Base-by-base conservation (phyloP, 306 rosid species). In the Leucaena leucocephala region DNA sequence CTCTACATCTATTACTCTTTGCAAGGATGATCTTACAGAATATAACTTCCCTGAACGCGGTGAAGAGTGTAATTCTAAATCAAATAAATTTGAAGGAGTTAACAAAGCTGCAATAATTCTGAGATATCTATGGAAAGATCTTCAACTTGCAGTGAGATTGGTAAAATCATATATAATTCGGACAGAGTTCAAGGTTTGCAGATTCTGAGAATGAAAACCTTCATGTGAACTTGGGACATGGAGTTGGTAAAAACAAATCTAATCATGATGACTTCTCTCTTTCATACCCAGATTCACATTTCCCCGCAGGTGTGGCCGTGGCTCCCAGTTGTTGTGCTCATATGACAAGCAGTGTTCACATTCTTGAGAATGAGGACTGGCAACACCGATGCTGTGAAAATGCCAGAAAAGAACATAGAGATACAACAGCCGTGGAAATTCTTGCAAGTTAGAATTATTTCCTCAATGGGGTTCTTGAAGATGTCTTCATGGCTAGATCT, bases 391-490 rank as follows among this genome's bases (percentile, higher is more conserved):
- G 81, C 61, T 88, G 78, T 78, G 86, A 84, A 76, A 83, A 72
- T 49, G 77, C 78, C 59, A n/a, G 68, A 39, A 76, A 81, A 74
- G 77, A 79, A 74, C 63, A 39, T 71, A 78, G 76, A 55, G 73
- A 85, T 45, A 43, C 69, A 36, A 63, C 81, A 63, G 81, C 68
- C 46, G 16, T 39, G 34, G 86, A 87, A 85, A 78, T 91, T 50
- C 78, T 76, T 74, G 90, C 68, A 58, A 84, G 84, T 81, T 90
- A 88, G 64, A 86, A 85, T 72, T 77, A 89, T n/a, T 83, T 95
- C 19, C 90, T 92, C 69, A 90, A 93, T 82, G 98, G 98, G 57
- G 91, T 82, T 86, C 97, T 95, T 87, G 98, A 86, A 83, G 96
- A 90, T 83, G 74, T 88, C 61, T 95, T 95, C 87, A 95, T 95